A percentile compares a stretch with the other conserved stretches of the same genome.
Conservation (phyloP, 768 basidiomycete species). For the Amanita rubescens region DNA sequence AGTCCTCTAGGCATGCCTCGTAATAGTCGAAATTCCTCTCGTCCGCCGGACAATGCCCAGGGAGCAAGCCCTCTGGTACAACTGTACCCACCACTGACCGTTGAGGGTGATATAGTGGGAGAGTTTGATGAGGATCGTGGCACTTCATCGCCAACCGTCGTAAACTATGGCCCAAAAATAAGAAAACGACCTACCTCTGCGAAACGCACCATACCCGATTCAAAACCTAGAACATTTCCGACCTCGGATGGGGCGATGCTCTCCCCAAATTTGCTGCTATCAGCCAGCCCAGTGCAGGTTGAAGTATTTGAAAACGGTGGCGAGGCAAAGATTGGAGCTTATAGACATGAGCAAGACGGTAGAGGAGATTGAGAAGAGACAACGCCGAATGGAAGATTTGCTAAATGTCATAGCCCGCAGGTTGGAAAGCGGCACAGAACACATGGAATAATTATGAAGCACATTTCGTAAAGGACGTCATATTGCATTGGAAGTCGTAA, state of each 20-base stretch:
- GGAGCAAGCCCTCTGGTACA: slow-evolving; percentile 66
- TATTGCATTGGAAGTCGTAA: neutral
- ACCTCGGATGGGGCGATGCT: neutral
- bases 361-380: slow-evolving; percentile 32
- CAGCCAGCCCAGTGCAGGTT: slow-evolving; percentile 15
- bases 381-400: slow-evolving; percentile 39
- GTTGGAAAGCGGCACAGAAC: slow-evolving; percentile 9
- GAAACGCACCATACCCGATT: slow-evolving; percentile 11
- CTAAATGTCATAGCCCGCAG: slow-evolving; percentile 29
- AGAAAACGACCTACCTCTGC: slow-evolving; percentile 35
- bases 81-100: slow-evolving; percentile 58
- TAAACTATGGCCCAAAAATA: slow-evolving; percentile 39
- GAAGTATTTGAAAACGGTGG: neutral
- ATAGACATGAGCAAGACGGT: neutral
- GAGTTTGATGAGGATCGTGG: slow-evolving; percentile 15
- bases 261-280: slow-evolving; percentile 6
- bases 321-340: slow-evolving; percentile 8
- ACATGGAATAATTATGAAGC: neutral
- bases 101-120: slow-evolving; percentile 40
- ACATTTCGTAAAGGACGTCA: neutral
- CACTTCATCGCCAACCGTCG: slow-evolving; percentile 15
- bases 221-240: slow-evolving; percentile 2
- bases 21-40: neutral
- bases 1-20: neutral
- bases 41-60: slow-evolving; percentile 5